Evolutionary conservation across 2,329 filamentous ascomycete genomes (phyloP).

Genomic region (Epichloe amarillans): DNA sequence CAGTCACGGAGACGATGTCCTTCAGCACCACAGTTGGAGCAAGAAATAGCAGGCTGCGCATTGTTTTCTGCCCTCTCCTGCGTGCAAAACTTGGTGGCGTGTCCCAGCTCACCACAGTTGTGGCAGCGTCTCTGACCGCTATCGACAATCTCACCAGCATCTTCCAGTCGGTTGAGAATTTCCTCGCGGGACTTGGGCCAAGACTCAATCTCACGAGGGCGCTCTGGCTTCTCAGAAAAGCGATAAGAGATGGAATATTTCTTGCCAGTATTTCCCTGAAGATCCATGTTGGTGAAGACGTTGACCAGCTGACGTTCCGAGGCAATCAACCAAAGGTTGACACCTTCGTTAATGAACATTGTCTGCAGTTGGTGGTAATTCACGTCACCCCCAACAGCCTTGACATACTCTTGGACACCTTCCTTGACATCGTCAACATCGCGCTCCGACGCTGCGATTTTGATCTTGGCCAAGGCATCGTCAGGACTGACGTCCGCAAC

Average conservation of each 20-base stretch:
- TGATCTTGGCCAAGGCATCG: slow-evolving; percentile 44
- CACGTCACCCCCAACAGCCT: slow-evolving; percentile 37
- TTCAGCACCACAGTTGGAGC: slow-evolving; percentile 49
- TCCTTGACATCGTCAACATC: slow-evolving; percentile 53
- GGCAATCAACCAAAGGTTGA: slow-evolving; percentile 49
- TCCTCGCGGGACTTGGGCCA: slow-evolving; percentile 49
- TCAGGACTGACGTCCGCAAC: slow-evolving; percentile 38
- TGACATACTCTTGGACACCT: slow-evolving; percentile 46
- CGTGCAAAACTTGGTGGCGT: slow-evolving; percentile 45
- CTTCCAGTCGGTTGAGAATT: slow-evolving; percentile 48
- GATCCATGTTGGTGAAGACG: slow-evolving; percentile 57
- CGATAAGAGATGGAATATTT: slow-evolving; percentile 52
- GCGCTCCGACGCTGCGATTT: slow-evolving; percentile 33
- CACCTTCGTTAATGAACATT: slow-evolving; percentile 38
- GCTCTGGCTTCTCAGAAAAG: slow-evolving; percentile 41
- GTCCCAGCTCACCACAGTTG: slow-evolving; percentile 53
- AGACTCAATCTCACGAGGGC: slow-evolving; percentile 42
- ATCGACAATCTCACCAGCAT: slow-evolving; percentile 52
- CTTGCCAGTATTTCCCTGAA: slow-evolving; percentile 54
- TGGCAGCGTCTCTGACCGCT: slow-evolving; percentile 45
- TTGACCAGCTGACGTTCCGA: slow-evolving; percentile 41
- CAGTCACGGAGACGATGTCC: slow-evolving; percentile 61
- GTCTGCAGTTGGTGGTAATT: slow-evolving; percentile 49
- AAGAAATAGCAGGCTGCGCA: slow-evolving; percentile 36
- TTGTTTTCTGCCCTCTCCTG: slow-evolving; percentile 39